Evolutionary conservation across 108 stramenopile genomes (phyloP), one percentile per base, ranked within the genome.

Genomic region (Cylindrotheca closterium): DNA sequence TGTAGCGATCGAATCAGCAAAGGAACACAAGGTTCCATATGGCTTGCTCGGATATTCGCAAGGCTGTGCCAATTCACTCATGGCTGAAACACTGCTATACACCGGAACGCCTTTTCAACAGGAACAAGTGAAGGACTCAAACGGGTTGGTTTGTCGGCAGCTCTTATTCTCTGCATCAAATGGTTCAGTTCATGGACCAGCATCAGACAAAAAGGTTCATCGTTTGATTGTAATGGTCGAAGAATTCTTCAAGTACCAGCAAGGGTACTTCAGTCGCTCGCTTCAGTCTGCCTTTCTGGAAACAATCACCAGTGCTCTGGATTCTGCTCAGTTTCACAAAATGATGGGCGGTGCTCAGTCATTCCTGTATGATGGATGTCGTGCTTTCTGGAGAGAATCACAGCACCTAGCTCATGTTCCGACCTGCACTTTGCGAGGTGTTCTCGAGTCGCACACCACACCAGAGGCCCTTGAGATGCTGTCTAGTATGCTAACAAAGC

Each of bases 401-500:
- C 90, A 94, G 49, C 87, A 92, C 64, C 62, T 88, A 10, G 60
- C 82, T 7, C 82, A 90, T 54, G 84, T 94, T 25, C 93, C 93
- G 12, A 94, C 93, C 5, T 86, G 85, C 60, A 82, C 84, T 0
- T 42, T 94, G 12, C 67, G 90, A 24, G 93, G 90, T 22, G 90
- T 94, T n/a, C 63, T 90, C 15, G 90, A 92, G 62, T 68, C 77
- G 1, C 90, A 94, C 58, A 94, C 90, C 21, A 92, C 89, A 22
- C 93, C 93, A 0, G 93, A 94, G 62, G 82, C 84, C 24, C 71
- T 94, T 24, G 89, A 90, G 58, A 90, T 94, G 93, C 49, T 94
- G 21, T 77, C 78, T 7, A 83, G 87, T 46, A 66, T 80, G 50
- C 66, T 94, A 46, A 85, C 93, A 10, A 94, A 94, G 50, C 90